phyloP scores from a whole-genome alignment of 768 basidiomycete genomes.

The Phlegmacium glaucopus region DNA sequence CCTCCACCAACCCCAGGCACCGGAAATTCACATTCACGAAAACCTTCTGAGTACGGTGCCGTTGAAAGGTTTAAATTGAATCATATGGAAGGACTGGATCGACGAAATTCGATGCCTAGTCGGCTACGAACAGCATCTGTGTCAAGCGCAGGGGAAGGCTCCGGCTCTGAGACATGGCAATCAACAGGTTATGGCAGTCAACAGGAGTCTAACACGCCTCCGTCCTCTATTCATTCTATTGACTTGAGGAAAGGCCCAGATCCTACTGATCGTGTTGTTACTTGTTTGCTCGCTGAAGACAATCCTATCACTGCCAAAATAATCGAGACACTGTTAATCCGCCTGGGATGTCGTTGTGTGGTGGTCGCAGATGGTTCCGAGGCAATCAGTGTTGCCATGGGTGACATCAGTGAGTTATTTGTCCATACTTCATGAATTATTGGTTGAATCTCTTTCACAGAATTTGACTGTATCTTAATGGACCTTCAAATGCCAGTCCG shows the following conservation, averaged over 20 bases:
- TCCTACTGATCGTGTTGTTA: conserved; percentile 84
- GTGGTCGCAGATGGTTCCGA: conserved; percentile 96
- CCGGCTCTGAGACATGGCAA: conserved; percentile 72
- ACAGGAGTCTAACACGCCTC: conserved; percentile 63
- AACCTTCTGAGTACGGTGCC: conserved; percentile 87
- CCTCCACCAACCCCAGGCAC: conserved; percentile 72
- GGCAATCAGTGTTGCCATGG: conserved; percentile 95
- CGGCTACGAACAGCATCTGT: conserved; percentile 84
- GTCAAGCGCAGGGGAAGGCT: conserved; percentile 77
- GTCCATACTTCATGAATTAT: conserved; percentile 1
- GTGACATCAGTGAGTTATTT: conserved; percentile 81
- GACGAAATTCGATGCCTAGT: conserved; percentile 83
- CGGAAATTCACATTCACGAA: conserved; percentile 61
- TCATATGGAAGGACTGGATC: conserved; percentile 71
- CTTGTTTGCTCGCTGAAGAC: conserved; percentile 92
- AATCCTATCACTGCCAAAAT: conserved; percentile 99
- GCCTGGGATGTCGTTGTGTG: conserved; percentile 92
- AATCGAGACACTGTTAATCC: conserved; percentile 88
- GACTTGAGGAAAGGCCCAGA: conserved; percentile 76
- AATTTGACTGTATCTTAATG: conserved; percentile 95
- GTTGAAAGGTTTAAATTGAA: conserved; percentile 86
- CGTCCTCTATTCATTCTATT: conserved; percentile 83
- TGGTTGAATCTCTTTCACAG: conserved; percentile 39
- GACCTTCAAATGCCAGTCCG: conserved; percentile 93
- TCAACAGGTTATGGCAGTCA: conserved; percentile 56